These are phyloP conservation scores for Eustoma russellianum DNA, from an alignment of 257 asterid genomes.

Conservation along the genomic window DNA sequence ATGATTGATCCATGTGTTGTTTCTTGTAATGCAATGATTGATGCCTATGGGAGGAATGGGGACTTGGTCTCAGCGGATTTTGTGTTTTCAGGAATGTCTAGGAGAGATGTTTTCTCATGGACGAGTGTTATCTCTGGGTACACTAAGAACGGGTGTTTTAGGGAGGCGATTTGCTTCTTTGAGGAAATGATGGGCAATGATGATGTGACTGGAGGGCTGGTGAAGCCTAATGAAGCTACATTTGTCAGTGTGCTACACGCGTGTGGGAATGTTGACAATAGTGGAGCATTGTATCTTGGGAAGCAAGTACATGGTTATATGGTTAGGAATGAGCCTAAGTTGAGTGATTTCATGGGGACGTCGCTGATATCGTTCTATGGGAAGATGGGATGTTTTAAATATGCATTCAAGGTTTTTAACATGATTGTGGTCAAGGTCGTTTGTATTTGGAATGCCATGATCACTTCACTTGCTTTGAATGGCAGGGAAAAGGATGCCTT, in stretches of 20 bases:
- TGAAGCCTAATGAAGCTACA: slow-evolving; percentile 83
- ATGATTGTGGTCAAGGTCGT: slow-evolving; percentile 41
- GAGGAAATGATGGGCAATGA: slow-evolving; percentile 50
- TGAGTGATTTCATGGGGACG: slow-evolving; percentile 57
- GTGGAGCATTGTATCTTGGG: slow-evolving; percentile 44
- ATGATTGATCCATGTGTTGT: slow-evolving; percentile 52
- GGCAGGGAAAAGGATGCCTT: slow-evolving; percentile 62
- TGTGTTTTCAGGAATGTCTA: slow-evolving; percentile 41
- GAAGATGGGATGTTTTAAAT: slow-evolving; percentile 48
- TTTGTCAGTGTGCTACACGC: slow-evolving; percentile 62
- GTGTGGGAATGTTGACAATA: slow-evolving; percentile 46
- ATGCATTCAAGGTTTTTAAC: slow-evolving; percentile 39
- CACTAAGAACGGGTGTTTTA: slow-evolving; percentile 32
- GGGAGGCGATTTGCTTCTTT: slow-evolving; percentile 44
- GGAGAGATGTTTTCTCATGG: slow-evolving; percentile 73
- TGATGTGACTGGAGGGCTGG: slow-evolving; percentile 25
- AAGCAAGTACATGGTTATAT: slow-evolving; percentile 77
- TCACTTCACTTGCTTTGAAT: slow-evolving; percentile 60
- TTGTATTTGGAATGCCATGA: slow-evolving; percentile 89
- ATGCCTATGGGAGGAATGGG: slow-evolving; percentile 57
- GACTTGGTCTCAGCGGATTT: slow-evolving; percentile 43
- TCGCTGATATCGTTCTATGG: slow-evolving; percentile 69
- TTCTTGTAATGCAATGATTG: slow-evolving; percentile 65
- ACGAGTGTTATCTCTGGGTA: slow-evolving; percentile 69
- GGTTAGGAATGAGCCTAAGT: slow-evolving; percentile 35